These are phyloP conservation scores for Spathaspora hagerdaliae DNA, from an alignment of 805 yeast genomes.

Conservation along the genomic window DNA sequence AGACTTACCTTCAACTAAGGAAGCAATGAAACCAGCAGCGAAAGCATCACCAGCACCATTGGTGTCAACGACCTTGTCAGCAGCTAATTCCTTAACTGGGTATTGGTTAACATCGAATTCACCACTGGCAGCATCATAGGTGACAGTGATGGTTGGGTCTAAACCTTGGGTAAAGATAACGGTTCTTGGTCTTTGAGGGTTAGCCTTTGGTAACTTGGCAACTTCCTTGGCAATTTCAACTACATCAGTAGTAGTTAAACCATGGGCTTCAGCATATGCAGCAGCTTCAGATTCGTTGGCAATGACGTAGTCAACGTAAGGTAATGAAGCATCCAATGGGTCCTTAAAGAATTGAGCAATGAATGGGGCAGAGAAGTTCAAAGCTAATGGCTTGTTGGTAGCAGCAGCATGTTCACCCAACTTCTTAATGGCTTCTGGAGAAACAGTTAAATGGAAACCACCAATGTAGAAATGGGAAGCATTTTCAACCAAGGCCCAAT, in stretches of 20 bases:
- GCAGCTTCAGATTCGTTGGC: constrained; percentile 98
- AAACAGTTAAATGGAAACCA: constrained; percentile 98
- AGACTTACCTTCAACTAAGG: constrained; percentile 69
- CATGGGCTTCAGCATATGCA: constrained; percentile 86
- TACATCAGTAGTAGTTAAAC: constrained; percentile 55
- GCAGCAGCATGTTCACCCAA: constrained; percentile 92
- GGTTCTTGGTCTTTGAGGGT: constrained; percentile 66
- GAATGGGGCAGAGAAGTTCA: constrained; percentile 96
- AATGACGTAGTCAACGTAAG: constrained; percentile 86
- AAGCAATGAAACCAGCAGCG: constrained; percentile 94
- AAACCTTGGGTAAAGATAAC: constrained; percentile 95
- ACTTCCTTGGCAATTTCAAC: constrained; percentile 76
- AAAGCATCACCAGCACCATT: constrained; percentile 99
- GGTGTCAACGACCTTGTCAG: constrained; percentile 75
- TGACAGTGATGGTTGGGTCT: constrained; percentile 80
- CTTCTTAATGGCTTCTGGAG: constrained; percentile 87
- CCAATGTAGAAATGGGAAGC: constrained; percentile 90
- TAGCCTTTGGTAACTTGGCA: constrained; percentile 74
- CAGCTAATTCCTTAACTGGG: constrained; percentile 70
- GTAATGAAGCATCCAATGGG: constrained; percentile 71
- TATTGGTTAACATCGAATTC: constrained; percentile 46
- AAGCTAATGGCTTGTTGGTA: constrained; percentile 67
- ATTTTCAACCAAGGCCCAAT: constrained; percentile 80
- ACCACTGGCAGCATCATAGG: constrained; percentile 47
- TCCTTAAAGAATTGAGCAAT: constrained; percentile 94